Base-by-base conservation (phyloP, 495 filamentous ascomycete genomes). In the Hyaloscypha finlandica region DNA sequence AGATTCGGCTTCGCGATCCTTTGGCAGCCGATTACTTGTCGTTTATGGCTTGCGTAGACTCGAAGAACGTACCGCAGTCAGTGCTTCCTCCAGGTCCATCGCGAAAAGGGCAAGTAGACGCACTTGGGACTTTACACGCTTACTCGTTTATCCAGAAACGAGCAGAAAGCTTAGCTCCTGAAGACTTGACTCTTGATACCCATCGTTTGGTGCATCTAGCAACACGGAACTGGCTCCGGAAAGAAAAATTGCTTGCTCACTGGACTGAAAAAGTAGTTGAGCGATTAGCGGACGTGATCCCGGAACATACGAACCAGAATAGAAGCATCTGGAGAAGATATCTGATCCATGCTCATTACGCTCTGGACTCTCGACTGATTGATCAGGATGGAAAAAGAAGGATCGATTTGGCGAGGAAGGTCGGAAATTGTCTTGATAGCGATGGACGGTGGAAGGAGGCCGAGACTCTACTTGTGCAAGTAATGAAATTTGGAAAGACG, bases 171-270 rank as follows among this genome's bases (percentile, higher is more conserved):
- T 25, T 25, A 25, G 25, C 25, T 25, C 9, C 37, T 1, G 55
- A 2, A 58, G 62, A 63, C 48, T 19, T 2, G n/a, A 20, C 6
- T 48, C 42, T 48, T 37, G 69, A 77, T 52, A 64, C 84, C 63
- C 82, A 85, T 73, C 73, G 79, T 32, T 70, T 85, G 8, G 81
- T 85, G 31, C 79, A 83, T 61, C 48, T 83, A 11, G 75, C 76
- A n/a, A 77, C 74, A 3, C 77, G 72, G 39, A 81, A 75, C 59
- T 83, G 79, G 81, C 73, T 84, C 14, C 45, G 51, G 22, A 68
- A 68, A 3, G 67, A 79, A 51, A 63, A 59, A 31, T 33, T 74
- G 35, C 71, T 68, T 39, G 59, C 63, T 14, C 33, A 61, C 4
- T 80, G 76, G 66, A 73, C 70, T 16, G 66, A 72, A 20, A 65